Conservation (phyloP, 176 grass and related monocot species). For the Juncus inflexus region DNA sequence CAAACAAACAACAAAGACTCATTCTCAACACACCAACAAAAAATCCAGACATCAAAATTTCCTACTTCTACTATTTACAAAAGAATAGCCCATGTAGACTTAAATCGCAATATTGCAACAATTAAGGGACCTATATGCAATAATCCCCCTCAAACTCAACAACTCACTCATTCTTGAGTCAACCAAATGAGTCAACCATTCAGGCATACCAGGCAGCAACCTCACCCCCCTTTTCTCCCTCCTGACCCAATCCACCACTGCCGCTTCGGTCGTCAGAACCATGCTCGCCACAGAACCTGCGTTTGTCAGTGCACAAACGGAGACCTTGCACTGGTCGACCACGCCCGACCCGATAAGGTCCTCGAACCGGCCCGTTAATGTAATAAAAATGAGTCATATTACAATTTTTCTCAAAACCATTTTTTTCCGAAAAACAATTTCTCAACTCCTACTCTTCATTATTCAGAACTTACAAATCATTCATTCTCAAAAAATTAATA, state of each 20-base stretch:
- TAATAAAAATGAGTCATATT: not conserved
- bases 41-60: not conserved
- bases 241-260: slow-evolving; percentile 76
- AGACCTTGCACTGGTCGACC: slow-evolving; percentile 75
- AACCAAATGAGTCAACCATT: slow-evolving; percentile 31
- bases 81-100: not conserved
- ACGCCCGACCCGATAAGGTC: slow-evolving; percentile 73
- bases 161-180: slow-evolving; percentile 8
- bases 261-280: slow-evolving; percentile 75
- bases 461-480: no score
- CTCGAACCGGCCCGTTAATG: slow-evolving; percentile 58
- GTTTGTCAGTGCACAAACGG: slow-evolving; percentile 69
- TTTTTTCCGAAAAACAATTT: no score
- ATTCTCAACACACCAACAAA: no score
- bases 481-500: no score
- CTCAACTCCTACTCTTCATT: no score
- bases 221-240: slow-evolving; percentile 55
- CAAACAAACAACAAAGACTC: no score
- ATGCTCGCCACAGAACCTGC: slow-evolving; percentile 70
- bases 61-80: slow-evolving; percentile 22
- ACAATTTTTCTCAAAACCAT: no score
- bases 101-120: not conserved
- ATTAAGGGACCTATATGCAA: no score
- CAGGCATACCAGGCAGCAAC: slow-evolving; percentile 59
- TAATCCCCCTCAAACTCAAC: no score